Conservation (phyloP, 179 eudicot species). For the Beta lomatogona region DNA sequence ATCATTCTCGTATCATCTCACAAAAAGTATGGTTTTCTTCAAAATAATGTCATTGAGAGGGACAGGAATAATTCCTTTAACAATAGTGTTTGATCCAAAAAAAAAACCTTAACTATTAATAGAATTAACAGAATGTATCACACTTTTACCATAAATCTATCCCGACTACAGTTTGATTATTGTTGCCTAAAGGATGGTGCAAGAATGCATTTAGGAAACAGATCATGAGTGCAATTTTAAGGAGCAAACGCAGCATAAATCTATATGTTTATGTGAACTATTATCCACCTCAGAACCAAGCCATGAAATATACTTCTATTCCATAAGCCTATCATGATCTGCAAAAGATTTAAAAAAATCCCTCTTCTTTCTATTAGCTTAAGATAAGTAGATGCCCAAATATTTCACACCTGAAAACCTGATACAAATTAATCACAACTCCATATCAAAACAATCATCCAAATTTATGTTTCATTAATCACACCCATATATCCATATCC, state of each 20-base stretch:
- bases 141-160: not conserved
- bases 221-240: not conserved
- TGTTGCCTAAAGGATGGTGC: not conserved
- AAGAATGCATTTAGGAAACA: not conserved
- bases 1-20: too few relatives aligned
- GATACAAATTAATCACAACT: not conserved
- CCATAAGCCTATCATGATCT: not conserved
- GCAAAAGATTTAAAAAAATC: not conserved
- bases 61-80: too few relatives aligned
- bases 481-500: too few relatives aligned
- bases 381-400: not conserved
- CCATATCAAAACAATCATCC: not conserved
- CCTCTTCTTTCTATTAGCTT: not conserved
- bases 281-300: not conserved
- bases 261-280: not conserved
- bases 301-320: not conserved
- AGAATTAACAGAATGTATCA: not conserved
- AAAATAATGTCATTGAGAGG: too few relatives aligned
- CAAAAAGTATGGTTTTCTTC: too few relatives aligned
- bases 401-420: not conserved
- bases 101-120: not conserved
- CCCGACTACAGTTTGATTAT: not conserved
- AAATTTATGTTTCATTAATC: not conserved
- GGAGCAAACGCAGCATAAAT: too few relatives aligned
- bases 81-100: not conserved